These are phyloP conservation scores for Oenanthe sinensis DNA, from an alignment of 129 eudicot species.

Conservation along the genomic window DNA sequence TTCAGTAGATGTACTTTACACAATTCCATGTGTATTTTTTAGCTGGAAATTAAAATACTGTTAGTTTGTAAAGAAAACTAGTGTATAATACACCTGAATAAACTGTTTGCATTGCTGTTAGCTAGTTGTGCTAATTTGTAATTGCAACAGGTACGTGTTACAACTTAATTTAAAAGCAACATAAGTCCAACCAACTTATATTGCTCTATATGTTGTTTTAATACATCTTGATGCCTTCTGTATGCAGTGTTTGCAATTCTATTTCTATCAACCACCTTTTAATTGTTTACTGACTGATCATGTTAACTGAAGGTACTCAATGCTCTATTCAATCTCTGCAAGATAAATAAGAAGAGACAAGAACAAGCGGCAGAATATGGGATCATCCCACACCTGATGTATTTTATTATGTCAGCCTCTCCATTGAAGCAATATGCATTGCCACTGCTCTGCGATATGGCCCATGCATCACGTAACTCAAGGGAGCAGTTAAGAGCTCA, in stretches of 20 bases:
- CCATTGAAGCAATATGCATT: slow-evolving; percentile 90
- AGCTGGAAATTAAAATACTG: neutral
- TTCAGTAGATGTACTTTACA: neutral
- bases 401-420: slow-evolving; percentile 80
- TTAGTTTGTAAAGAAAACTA: neutral
- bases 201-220: neutral
- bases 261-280: neutral
- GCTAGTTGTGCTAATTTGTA: neutral
- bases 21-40: neutral
- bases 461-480: slow-evolving; percentile 93
- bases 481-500: slow-evolving; percentile 94
- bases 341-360: slow-evolving; percentile 93
- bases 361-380: slow-evolving; percentile 99
- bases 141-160: neutral
- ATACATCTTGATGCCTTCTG: neutral
- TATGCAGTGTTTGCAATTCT: neutral
- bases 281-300: slow-evolving; percentile 17
- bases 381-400: slow-evolving; percentile 94
- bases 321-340: slow-evolving; percentile 95
- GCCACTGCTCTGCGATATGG: slow-evolving; percentile 95
- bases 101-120: neutral
- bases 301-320: slow-evolving; percentile 63
- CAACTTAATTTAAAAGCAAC: neutral
- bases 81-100: too few relatives aligned
- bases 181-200: neutral